Evolutionary conservation across 2,329 filamentous ascomycete species (phyloP).

Genomic region (Alternaria burnsii): DNA sequence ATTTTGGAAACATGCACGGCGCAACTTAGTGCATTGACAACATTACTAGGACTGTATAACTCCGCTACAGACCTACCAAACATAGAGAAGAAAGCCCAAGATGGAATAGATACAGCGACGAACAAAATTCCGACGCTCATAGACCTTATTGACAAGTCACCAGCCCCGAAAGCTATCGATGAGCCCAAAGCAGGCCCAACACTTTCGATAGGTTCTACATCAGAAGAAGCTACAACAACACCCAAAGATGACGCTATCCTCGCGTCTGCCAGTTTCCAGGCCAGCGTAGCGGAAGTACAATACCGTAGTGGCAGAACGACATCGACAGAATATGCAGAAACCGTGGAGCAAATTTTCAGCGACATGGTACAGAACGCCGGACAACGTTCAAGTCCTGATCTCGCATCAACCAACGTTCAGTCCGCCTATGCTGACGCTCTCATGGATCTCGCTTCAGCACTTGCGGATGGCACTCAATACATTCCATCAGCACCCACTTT

Average conservation of each 20-base stretch:
- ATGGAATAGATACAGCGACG: slow-evolving; percentile 62
- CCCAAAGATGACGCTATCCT: slow-evolving; percentile 62
- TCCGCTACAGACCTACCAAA: slow-evolving; percentile 52
- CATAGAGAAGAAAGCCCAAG: slow-evolving; percentile 67
- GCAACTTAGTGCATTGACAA: slow-evolving; percentile 61
- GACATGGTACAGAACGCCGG: slow-evolving; percentile 52
- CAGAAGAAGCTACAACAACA: slow-evolving; percentile 46
- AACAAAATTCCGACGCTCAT: slow-evolving; percentile 64
- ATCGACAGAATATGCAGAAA: slow-evolving; percentile 61
- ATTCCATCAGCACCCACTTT: slow-evolving; percentile 21
- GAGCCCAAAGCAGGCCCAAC: slow-evolving; percentile 43
- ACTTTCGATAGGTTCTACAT: slow-evolving; percentile 40
- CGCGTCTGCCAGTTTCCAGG: slow-evolving; percentile 64
- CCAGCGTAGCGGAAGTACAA: slow-evolving; percentile 64
- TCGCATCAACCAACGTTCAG: slow-evolving; percentile 61
- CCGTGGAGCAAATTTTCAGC: slow-evolving; percentile 47
- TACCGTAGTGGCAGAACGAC: slow-evolving; percentile 63
- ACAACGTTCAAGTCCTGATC: slow-evolving; percentile 59
- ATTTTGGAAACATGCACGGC: slow-evolving; percentile 74
- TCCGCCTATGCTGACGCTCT: slow-evolving; percentile 67
- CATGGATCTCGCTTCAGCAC: slow-evolving; percentile 61
- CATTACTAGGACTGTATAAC: slow-evolving; percentile 60
- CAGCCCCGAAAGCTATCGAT: slow-evolving; percentile 25
- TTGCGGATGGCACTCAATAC: slow-evolving; percentile 43
- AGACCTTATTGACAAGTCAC: slow-evolving; percentile 44